phyloP scores from a whole-genome alignment of 495 filamentous ascomycete genomes.

The Clohesyomyces aquaticus region DNA sequence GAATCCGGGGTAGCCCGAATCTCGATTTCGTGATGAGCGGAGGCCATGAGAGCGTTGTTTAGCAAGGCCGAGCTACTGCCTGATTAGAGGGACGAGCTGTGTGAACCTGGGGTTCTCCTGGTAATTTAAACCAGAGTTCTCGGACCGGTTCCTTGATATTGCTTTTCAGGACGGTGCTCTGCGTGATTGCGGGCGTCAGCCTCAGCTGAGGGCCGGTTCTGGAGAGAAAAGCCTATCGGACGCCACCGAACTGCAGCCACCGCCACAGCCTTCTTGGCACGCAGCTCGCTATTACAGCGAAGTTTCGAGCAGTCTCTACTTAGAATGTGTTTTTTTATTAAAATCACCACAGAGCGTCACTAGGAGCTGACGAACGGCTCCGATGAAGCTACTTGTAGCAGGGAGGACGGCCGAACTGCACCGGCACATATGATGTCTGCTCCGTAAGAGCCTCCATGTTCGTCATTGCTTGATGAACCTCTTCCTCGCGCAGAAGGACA shows the following conservation, averaged over 20 bases:
- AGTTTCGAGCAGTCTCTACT: not conserved
- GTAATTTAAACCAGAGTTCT: constrained; percentile 1
- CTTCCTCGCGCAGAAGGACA: too few relatives aligned
- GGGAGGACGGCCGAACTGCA: not conserved
- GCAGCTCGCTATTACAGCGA: not conserved
- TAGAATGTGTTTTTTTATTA: constrained; percentile 1
- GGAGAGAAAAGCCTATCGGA: not conserved
- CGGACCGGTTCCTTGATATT: not conserved
- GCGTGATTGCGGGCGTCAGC: not conserved
- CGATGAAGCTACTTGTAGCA: not conserved
- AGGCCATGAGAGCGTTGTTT: not conserved
- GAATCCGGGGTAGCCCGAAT: not conserved
- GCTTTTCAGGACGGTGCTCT: not conserved
- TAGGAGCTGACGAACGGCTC: not conserved
- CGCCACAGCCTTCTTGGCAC: not conserved
- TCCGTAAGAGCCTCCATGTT: too few relatives aligned
- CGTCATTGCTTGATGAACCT: too few relatives aligned
- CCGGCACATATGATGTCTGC: too few relatives aligned
- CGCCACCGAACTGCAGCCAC: not conserved
- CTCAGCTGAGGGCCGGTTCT: not conserved
- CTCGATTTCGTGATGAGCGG: not conserved
- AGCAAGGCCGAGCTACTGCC: not conserved
- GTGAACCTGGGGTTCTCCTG: not conserved
- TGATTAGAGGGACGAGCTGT: not conserved
- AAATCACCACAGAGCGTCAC: not conserved